A percentile compares a stretch with the other conserved stretches of the same genome.
Evolutionary conservation across 2,329 filamentous ascomycete genomes (phyloP).

Genomic region (Chaetomium olivaceum): DNA sequence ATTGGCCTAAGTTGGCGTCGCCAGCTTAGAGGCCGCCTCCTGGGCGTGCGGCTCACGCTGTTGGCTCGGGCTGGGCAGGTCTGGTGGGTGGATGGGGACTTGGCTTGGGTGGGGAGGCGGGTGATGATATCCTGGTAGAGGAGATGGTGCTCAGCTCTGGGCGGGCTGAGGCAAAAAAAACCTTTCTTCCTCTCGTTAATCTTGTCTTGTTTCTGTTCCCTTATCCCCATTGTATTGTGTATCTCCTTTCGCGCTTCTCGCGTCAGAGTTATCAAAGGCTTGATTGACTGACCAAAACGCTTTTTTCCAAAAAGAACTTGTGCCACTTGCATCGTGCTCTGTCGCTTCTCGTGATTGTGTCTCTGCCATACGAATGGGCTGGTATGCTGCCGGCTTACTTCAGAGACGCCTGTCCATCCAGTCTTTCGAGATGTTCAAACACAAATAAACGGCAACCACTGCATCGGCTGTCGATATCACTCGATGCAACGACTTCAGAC

Average conservation of each 20-base stretch:
- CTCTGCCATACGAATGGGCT: not conserved
- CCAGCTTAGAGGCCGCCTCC: constrained; percentile 31
- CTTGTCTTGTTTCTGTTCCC: constrained; percentile 20
- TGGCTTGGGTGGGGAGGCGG: not conserved
- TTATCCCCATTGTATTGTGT: constrained; percentile 8
- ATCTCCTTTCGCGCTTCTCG: constrained; percentile 11
- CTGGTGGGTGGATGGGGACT: not conserved
- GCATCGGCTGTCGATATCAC: too few relatives aligned
- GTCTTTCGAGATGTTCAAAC: too few relatives aligned
- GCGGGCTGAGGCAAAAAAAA: not conserved
- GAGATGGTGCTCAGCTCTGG: not conserved
- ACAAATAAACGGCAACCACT: too few relatives aligned
- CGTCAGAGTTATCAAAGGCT: constrained; percentile 19
- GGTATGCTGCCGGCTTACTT: too few relatives aligned
- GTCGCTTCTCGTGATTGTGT: not conserved
- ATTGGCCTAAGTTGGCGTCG: constrained; percentile 28
- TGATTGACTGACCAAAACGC: constrained; percentile 21
- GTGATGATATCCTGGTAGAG: not conserved
- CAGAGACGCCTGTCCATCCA: too few relatives aligned
- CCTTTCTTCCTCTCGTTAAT: constrained; percentile 17
- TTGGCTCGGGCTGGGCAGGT: constrained; percentile 18
- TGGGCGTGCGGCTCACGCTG: constrained; percentile 25
- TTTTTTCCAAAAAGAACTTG: not conserved
- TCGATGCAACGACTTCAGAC: too few relatives aligned
- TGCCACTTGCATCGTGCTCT: not conserved